Base-by-base conservation (phyloP, 495 filamentous ascomycete genomes). In the Collariella sp. region DNA sequence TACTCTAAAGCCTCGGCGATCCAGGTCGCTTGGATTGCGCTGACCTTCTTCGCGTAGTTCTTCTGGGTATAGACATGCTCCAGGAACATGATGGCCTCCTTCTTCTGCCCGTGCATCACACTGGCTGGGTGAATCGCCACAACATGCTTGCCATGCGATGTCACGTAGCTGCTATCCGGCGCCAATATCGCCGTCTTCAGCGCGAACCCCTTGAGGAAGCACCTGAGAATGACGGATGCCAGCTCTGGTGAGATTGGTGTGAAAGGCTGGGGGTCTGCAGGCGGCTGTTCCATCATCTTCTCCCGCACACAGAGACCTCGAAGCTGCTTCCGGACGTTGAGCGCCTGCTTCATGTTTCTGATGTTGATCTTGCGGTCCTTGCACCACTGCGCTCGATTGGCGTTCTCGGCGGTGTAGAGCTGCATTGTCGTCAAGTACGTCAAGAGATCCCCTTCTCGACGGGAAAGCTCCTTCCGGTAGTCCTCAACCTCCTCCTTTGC, bases 1-100 rank as follows among this genome's bases (percentile, higher is more conserved):
- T 70, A 68, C 22, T 71, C 78, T 63, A 89, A 64, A 3, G 79
- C 80, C 56, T 91, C 86, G 6, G 79, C 78, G 24, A 96, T 79
- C 94, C 93, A 97, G 57, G 85, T 79, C 62, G 91, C 83, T 73
- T 95, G 85, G 33, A 96, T 83, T 3, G 81, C 82, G 69, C 86
- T 94, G 45, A 96, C 91, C 35, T 85, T 85, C 65, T 89, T 85
- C 13, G 87, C 94, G 71, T 94, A 99, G 61, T 84, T 91, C 65
- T 85, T 88, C 47, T 85, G 87, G 7, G 94, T 99, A 66, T 87
- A 97, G 2, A 99, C 91, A 69, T 93, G 90, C 67, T 99, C 91
- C 58, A 91, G 80, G 62, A 91, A 99, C 83, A 97, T 83, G 60
- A 99, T 93, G 0, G 89, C 91, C 74, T 96, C 91, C 52, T 84